Evolutionary conservation across 2,329 filamentous ascomycete genomes (phyloP), one percentile per base, ranked within the genome.

Genomic region (Fusarium euwallaceae): DNA sequence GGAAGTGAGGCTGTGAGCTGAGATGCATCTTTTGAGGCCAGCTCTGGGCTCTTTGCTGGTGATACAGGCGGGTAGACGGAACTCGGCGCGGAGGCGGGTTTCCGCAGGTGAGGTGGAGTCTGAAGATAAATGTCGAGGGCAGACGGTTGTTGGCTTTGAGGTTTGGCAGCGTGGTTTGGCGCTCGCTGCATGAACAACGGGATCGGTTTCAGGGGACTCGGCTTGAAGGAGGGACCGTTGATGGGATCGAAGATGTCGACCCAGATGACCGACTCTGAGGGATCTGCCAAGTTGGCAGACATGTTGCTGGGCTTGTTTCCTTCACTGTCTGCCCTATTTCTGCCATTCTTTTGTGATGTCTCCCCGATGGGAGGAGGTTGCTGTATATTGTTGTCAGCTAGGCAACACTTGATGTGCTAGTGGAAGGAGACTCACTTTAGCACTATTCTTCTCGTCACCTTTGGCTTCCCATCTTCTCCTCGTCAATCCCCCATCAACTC

Each of bases 231-330:
- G 5, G 82, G 80, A 11, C 83, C 80, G 16, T 86, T 83, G 12
- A 89, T 69, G 0, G 89, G 88, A 69, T 90, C 85, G 32, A 81
- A 80, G 6, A 88, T 84, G 37, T 87, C 85, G 8, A 90, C 84
- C 78, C 88, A 90, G 7, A 89, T 84, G 1, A 82, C 80, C 4
- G 82, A 82, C 51, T 81, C 76, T 0, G 78, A 72, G 4, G 78
- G 75, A 5, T 79, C 75, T 12, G 74, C 32, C 56, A 76, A 80
- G 16, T 78, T 72, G 2, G 27, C 36, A 10, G 41, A 20, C 14
- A 51, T 27, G 16, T 76, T 60, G 17, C 27, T 32, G 7, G 61
- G n/a, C 12, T 9, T 66, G 16, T 22, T 22, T n/a, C 55, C 53
- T 29, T 78, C 70, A 4, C 66, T 58, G 10, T 27, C 65, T 12